phyloP scores from a whole-genome alignment of 164 flowering plant genomes.

The Aristolochia contorta region DNA sequence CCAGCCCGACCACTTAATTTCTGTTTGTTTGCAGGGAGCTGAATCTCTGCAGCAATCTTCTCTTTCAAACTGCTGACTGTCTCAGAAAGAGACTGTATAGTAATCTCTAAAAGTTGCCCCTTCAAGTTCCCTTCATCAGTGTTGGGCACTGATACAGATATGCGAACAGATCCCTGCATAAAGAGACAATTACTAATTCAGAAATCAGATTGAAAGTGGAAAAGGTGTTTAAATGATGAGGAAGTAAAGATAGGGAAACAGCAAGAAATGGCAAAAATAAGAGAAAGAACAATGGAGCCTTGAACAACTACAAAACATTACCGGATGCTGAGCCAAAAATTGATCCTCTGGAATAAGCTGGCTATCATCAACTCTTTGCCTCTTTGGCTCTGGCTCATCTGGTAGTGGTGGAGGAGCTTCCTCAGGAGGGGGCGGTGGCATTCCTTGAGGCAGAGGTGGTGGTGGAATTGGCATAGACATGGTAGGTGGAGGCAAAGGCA shows the following conservation, averaged over 20 bases:
- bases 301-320: conserved; percentile 16
- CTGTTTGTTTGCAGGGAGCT: conserved; percentile 97
- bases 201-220: neutral
- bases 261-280: neutral
- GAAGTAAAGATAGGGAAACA: neutral
- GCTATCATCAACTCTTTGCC: conserved; percentile 85
- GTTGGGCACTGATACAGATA: conserved; percentile 74
- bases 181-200: neutral
- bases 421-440: conserved; percentile 94
- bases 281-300: neutral
- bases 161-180: conserved; percentile 71
- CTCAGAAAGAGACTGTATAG: conserved; percentile 76
- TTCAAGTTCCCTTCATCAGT: conserved; percentile 91
- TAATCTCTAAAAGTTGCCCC: conserved; percentile 82
- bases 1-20: conserved; percentile 97
- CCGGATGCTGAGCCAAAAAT: conserved; percentile 86
- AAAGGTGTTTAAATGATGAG: neutral
- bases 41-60: conserved; percentile 93
- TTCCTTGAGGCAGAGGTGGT: conserved; percentile 77
- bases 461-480: conserved; percentile 39
- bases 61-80: conserved; percentile 90
- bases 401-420: conserved; percentile 98
- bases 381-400: conserved; percentile 97
- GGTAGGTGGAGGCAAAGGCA: conserved; percentile 45
- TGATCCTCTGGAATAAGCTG: conserved; percentile 83